Evolutionary conservation across 169 alveolate species (phyloP).

Genomic region (Plasmodium coatneyi): DNA sequence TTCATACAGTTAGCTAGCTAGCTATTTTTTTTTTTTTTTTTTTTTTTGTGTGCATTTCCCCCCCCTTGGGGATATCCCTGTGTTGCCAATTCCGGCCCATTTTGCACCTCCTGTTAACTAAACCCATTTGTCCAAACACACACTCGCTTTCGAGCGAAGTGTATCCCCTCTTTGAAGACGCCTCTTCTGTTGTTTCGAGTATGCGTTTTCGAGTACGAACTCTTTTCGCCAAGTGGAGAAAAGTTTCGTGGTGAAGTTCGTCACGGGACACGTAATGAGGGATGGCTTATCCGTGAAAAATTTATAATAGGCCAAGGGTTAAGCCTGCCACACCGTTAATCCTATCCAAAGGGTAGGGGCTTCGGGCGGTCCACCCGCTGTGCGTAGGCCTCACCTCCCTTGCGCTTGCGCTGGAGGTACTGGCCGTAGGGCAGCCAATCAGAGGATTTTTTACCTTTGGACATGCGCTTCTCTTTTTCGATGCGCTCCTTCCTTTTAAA

Average conservation of each 20-base stretch:
- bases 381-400: constrained; percentile 85
- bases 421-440: constrained; percentile 83
- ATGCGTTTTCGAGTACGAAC: neutral
- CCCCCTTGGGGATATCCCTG: neutral
- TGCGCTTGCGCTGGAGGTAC: constrained; percentile 76
- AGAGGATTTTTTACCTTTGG: constrained; percentile 62
- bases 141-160: neutral
- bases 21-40: too few relatives aligned
- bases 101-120: neutral
- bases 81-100: neutral
- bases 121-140: neutral
- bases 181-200: neutral
- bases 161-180: neutral
- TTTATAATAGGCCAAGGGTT: too few relatives aligned
- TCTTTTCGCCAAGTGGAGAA: neutral
- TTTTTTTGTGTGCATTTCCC: neutral
- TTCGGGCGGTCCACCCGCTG: constrained; percentile 75
- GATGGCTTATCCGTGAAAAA: too few relatives aligned
- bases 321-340: neutral
- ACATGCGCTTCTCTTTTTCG: constrained; percentile 35
- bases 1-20: too few relatives aligned
- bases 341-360: constrained; percentile 44
- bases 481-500: constrained; percentile 68
- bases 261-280: too few relatives aligned
- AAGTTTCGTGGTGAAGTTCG: too few relatives aligned